Base-by-base conservation (phyloP, 768 basidiomycete genomes). In the Cystofilobasidium macerans region DNA sequence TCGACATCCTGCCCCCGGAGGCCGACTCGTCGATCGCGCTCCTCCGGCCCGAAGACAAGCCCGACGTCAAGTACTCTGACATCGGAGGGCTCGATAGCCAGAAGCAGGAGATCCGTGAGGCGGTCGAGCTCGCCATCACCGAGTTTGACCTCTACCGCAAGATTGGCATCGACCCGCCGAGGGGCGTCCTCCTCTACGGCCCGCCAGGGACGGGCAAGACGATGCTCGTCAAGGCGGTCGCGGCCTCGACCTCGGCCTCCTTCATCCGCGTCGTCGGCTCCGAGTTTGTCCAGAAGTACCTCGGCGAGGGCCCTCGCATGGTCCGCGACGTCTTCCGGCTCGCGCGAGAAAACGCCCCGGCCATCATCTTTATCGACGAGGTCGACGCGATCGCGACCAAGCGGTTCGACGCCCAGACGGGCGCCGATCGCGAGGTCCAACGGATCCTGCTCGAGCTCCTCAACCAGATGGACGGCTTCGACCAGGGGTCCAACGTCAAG, bases 401-500 rank as follows among this genome's bases (percentile, higher is more conserved):
- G 78, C 91, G 94, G 74, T 99, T 99, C 77, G 95, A 98, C 74
- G 95, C 95, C 8, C 95, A 99, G 76, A 98, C 95, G 0, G 95
- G 95, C 73, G 95, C 95, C 13, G 95, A 99, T 78, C 83, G 95
- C 68, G 95, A 99, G 79, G 95, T 99, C 6, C 95, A 99, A 77
- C 89, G 95, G 77, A 98, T 99, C 73, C 77, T 99, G 69, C 84
- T 99, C 16, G 95, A 99, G 77, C 79, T 99, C 64, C 81, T 99
- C 67, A 98, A 94, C 75, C 95, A 99, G 74, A 99, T 99, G 95
- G 95, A 99, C 72, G 95, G 95, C 69, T 99, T 99, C 77, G 95
- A 99, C 77, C 95, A 99, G 76, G 88, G 88, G 5, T 92, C 90
- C 75, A 98, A 93, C 72, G 95, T 99, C 74, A 98, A 99, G 85